Evolutionary conservation across 495 filamentous ascomycete species (phyloP), one percentile per base, ranked within the genome.

Genomic region (Pyrenopolyporus hunteri): DNA sequence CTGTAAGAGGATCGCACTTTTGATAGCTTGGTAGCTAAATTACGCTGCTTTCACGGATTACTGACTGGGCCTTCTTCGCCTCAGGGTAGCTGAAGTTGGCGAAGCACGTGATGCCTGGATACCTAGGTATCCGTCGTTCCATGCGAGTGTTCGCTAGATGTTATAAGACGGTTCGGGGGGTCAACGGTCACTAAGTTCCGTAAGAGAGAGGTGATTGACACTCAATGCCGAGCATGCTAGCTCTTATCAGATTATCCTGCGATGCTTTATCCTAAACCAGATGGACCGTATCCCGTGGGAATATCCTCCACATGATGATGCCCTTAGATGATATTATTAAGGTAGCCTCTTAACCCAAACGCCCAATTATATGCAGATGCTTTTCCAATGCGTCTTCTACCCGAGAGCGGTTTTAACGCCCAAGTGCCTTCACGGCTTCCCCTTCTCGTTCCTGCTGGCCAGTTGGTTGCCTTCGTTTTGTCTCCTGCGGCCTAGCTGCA

Each of bases 291-390:
- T 28, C 46, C 19, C 25, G 14, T 57, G 62, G 62, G 62, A 60
- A 65, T 60, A 65, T 65, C 62, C 62, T 65, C 45, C 56, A 17
- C 45, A 16, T 45, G 33, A 16, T 45, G 33, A 6, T 39, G 29
- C 5, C 39, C 32, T 23, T 46, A 7, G 17, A 3, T 48, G 51
- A 32, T n/a, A 36, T 17, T 43, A 48, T 59, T 33, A 33, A 50
- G 50, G 9, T 23, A 44, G 28, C 11, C 32, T 35, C 20, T n/a
- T 10, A 39, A 11, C 26, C 31, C 13, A 45, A 51, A 60, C 62
- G 62, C 62, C 62, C 16, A 45, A 33, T 20, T 6, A 8, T 55
- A 64, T 64, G 61, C 61, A 55, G 47, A 45, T 59, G 49, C 28
- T 44, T 19, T 28, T 25, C 25, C 6, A 37, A 29, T 13, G 23